Percentiles rank a stretch among this genome's conserved stretches.
phyloP scores from a whole-genome alignment of 345 rosid species.

The Turnera subulata region DNA sequence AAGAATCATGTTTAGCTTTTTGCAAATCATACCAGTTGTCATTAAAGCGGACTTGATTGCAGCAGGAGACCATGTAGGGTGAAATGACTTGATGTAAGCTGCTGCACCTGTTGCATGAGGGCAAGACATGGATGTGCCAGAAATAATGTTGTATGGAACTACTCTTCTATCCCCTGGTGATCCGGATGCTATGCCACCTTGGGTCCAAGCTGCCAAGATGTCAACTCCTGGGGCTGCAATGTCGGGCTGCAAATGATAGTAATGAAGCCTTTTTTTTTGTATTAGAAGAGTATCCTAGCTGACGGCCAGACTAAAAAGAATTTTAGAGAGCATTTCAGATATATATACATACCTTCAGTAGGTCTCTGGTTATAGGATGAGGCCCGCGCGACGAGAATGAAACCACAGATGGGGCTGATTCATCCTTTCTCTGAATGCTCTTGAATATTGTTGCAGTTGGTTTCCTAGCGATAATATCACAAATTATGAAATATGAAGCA shows the following conservation, averaged over 20 bases:
- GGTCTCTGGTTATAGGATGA: constrained; percentile 24
- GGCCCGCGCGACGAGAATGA: constrained; percentile 41
- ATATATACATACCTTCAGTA: constrained; percentile 26
- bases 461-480: constrained; percentile 7
- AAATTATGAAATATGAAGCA: too few species aligned
- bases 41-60: constrained; percentile 39
- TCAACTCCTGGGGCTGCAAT: constrained; percentile 34
- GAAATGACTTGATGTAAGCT: constrained; percentile 30
- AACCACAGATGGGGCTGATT: constrained; percentile 22
- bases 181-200: constrained; percentile 9
- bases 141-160: constrained; percentile 26
- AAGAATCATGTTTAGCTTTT: too few species aligned
- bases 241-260: constrained; percentile 31
- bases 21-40: constrained; percentile 32
- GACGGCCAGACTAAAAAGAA: background rate
- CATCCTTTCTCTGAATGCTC: constrained; percentile 16
- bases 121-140: constrained; percentile 45
- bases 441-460: constrained; percentile 31
- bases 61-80: constrained; percentile 38
- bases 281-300: too few species aligned
- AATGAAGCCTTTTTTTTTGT: background rate
- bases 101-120: constrained; percentile 35
- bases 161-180: constrained; percentile 22
- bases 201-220: constrained; percentile 43
- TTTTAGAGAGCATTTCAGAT: background rate